A percentile compares a stretch with the other conserved stretches of the same genome.
phyloP scores from a whole-genome alignment of 495 filamentous ascomycete species.

The Penicillium alfredii region DNA sequence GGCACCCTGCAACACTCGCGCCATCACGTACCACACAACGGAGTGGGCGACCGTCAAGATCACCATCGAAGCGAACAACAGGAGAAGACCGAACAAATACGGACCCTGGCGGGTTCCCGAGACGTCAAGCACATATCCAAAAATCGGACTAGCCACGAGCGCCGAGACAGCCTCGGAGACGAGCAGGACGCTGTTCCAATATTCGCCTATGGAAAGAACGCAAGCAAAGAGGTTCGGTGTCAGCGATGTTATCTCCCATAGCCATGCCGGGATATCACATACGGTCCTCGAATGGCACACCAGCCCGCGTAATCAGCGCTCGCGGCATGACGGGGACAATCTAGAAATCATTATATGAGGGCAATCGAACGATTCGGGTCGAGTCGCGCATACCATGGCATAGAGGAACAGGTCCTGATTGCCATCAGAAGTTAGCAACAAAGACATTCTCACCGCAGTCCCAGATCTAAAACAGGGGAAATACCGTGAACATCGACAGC shows the following conservation, averaged over 20 bases:
- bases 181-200: slow-evolving; percentile 19
- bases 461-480: neutral
- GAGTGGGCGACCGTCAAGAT: slow-evolving; percentile 59
- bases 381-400: slow-evolving; percentile 11
- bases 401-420: slow-evolving; percentile 15
- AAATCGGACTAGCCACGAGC: slow-evolving; percentile 12
- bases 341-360: slow-evolving; percentile 8
- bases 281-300: slow-evolving; percentile 16
- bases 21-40: slow-evolving; percentile 54
- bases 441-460: too few relatives aligned
- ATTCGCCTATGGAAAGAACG: slow-evolving; percentile 18
- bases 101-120: slow-evolving; percentile 47
- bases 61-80: slow-evolving; percentile 56
- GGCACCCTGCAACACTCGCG: slow-evolving; percentile 62
- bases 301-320: slow-evolving; percentile 15
- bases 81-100: slow-evolving; percentile 57
- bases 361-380: neutral
- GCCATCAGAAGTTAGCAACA: neutral
- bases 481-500: slow-evolving; percentile 12
- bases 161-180: slow-evolving; percentile 15
- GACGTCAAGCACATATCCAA: slow-evolving; percentile 12
- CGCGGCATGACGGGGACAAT: slow-evolving; percentile 21
- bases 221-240: too few relatives aligned
- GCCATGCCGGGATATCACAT: too few relatives aligned
- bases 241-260: too few relatives aligned